Evolutionary conservation across 495 filamentous ascomycete genomes (phyloP), one percentile per base, ranked within the genome.

Genomic region (Hypoxylon lienhwacheense): DNA sequence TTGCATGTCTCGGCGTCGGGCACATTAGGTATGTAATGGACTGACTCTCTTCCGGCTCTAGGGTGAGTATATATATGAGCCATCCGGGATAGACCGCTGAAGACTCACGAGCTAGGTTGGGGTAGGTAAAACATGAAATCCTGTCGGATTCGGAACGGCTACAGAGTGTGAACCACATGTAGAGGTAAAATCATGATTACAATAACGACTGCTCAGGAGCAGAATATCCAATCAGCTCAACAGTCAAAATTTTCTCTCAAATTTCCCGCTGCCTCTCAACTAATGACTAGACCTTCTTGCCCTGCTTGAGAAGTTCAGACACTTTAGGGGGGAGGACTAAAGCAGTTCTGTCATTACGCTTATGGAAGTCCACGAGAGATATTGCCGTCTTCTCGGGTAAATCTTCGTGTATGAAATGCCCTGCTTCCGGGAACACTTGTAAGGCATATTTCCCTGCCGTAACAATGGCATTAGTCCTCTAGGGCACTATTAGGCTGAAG

Each of bases 381-480:
- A 82, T 80, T 4, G 95, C 93, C 20, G 86, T 91, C 74, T 90
- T 95, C 53, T 86, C 85, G 1, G 95, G 90, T 46, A 90, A 79
- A 68, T 99, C 93, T 69, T 99, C 93, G 53, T 97, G 95, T 39
- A 99, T 81, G 61, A 97, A 98, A 69, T 97, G 93, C 0, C 93
- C 93, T 4, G 91, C 91, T 69, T 96, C 89, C 0, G 95, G 95
- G 53, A 97, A 85, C 12, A 99, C 91, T 44, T 95, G 86, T 12
- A 99, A 76, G 47, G 96, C 91, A 66, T 97, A 99, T 76, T 97
- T 97, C 0, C 91, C 91, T 89, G 59, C 49, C 31, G 41, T 24
- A 15, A 5, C n/a, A 19, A 17, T 46, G 44, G 20, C 39, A 42
- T 61, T 3, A 53, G 32, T 22, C 10, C 20, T 33, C 16, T 26